Base-by-base conservation (phyloP, 2,329 filamentous ascomycete genomes). In the Hymenoscyphus fraxineus region DNA sequence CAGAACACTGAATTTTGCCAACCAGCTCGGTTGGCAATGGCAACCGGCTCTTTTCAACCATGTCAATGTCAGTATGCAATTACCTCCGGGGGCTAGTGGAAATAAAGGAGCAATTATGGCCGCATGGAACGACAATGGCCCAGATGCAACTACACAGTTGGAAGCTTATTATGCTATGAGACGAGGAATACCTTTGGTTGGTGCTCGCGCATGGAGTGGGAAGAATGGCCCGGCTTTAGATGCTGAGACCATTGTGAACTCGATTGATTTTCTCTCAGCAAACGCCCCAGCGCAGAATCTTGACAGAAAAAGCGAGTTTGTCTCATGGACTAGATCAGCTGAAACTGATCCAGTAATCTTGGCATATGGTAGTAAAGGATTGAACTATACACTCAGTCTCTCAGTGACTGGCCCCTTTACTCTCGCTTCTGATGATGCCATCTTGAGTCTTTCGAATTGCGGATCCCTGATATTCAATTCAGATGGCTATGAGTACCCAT, bases 171-270 rank as follows among this genome's bases (percentile, higher is more conserved):
- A 83, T 65, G 77, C 81, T 0, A 80, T 82, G 73, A 76, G 79
- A 2, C 74, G 80, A 19, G 80, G 80, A 0, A 78, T 85, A 19
- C 81, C 83, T 0, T 80, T 81, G 0, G 73, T 85, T 15, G 82
- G 77, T 0, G 80, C 83, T 64, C 83, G 83, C 68, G 79, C 83
- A 64, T 85, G 83, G 82, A 78, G 80, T 16, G 82, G 83, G 0
- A 76, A 77, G 16, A 72, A 82, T 5, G 76, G 78, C 0, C 74
- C 76, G 7, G 64, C 70, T 1, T 74, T 82, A 27, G 80, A 82
- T 65, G 60, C 74, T 2, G 44, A 68, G 0, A 73, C 77, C 0
- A 78, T 84, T 22, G 69, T 74, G 0, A 64, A 66, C 0, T 54
- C 19, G 19, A 54, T 54, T 12, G 47, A 54, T 15, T 54, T 54